These are phyloP conservation scores for Pythium rishiriense DNA, from an alignment of 352 stramenopile species.

Conservation along the genomic window DNA sequence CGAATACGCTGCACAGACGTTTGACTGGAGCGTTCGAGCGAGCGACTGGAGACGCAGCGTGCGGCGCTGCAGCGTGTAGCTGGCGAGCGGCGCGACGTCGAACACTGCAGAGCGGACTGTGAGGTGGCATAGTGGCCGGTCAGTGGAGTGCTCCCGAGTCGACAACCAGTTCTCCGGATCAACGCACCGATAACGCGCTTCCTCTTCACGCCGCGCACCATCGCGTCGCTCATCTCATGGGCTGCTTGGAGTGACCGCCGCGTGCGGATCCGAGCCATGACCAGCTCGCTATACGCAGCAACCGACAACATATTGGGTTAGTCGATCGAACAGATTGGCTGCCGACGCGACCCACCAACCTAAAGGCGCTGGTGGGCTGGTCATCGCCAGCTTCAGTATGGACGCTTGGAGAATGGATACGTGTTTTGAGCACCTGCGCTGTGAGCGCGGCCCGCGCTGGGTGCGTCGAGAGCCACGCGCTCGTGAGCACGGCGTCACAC, in stretches of 20 bases:
- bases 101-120: constrained; percentile 8
- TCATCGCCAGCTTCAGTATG: neutral
- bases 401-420: too few species aligned
- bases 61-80: constrained; percentile 7
- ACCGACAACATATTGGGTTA: neutral
- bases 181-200: constrained; percentile 16
- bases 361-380: neutral
- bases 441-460: constrained; percentile 5
- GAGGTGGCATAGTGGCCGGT: neutral
- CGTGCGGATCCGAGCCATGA: constrained; percentile 1
- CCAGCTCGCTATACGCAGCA: constrained; percentile 7
- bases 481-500: constrained; percentile 21
- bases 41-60: constrained; percentile 10
- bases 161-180: neutral
- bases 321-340: too few species aligned
- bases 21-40: constrained; percentile 21
- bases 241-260: neutral
- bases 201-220: neutral
- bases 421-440: constrained; percentile 8
- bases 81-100: constrained; percentile 8
- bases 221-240: neutral
- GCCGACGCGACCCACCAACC: neutral
- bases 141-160: too few species aligned
- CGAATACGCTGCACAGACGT: constrained; percentile 2
- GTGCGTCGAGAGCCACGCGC: constrained; percentile 23